Evolutionary conservation across 1,139 yeast species (phyloP), one percentile per base, ranked within the genome.

Genomic region (Wickerhamomyces sp.): DNA sequence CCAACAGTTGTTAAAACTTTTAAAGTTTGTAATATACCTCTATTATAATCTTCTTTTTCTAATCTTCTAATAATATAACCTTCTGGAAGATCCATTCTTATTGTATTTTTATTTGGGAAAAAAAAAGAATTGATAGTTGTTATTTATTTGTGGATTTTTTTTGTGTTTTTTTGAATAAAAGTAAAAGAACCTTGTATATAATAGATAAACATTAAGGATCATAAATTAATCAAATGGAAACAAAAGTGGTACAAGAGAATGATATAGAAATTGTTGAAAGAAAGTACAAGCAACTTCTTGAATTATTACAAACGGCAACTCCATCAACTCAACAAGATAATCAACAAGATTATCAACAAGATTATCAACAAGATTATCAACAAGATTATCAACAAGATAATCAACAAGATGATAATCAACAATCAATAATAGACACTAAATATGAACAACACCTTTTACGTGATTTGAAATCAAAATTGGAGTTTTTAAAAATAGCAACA

Each of bases 1-100:
- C 91, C 94, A 3, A 84, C 90, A 0, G 80, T 73, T 9, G 93
- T 84, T 51, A 85, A 67, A 6, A 73, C 79, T 32, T 66, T 62
- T 41, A 84, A 66, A 0, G 82, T 75, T 13, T 71, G 70, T 23
- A 77, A 60, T 34, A 78, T 80, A 14, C 78, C 75, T 40, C 70
- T 66, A 38, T 64, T 54, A 58, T 69, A 76, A 59, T 83, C 90
- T 0, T 65, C 48, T 13, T 57, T 54, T 45, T 67, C 59, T 18
- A 81, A 61, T 39, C 72, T 63, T 62, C 90, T 72, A 46, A 83
- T 68, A 2, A 65, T 58, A 64, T 80, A 83, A 1, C 79, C 82
- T 33, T 64, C 64, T 26, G 84, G 84, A 36, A 80, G 44, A 9
- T 47, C 39, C 48, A 42, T 45, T 27, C 4, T 47, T 41, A 41